These are phyloP conservation scores for Plasmodium inui DNA, from an alignment of 169 alveolate species.

Conservation along the genomic window DNA sequence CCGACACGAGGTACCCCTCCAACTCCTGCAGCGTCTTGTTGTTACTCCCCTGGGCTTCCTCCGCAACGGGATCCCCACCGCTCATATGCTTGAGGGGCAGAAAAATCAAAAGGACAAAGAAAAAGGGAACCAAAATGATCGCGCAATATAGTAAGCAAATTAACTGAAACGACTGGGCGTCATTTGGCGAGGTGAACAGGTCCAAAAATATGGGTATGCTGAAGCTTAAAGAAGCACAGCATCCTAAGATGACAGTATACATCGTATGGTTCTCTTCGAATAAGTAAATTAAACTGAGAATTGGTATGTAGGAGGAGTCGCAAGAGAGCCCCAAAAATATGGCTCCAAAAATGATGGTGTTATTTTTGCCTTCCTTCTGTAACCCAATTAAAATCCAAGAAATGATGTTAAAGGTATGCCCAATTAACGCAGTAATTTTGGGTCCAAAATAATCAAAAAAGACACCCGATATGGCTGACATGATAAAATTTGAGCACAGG, in stretches of 20 bases:
- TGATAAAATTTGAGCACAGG: constrained; percentile 73
- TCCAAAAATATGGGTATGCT: constrained; percentile 68
- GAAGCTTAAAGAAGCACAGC: constrained; percentile 68
- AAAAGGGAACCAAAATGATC: constrained; percentile 51
- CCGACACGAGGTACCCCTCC: constrained; percentile 29
- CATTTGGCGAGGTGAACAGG: constrained; percentile 17
- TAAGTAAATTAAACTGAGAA: constrained; percentile 50
- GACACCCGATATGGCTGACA: constrained; percentile 80
- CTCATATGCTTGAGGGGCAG: constrained; percentile 33
- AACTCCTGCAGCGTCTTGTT: constrained; percentile 27
- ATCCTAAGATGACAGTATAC: constrained; percentile 63
- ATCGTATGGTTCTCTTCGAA: constrained; percentile 62
- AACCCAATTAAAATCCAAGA: constrained; percentile 78
- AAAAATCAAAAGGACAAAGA: constrained; percentile 20
- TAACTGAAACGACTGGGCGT: constrained; percentile 29
- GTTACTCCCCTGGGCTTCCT: background rate
- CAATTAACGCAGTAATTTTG: constrained; percentile 75
- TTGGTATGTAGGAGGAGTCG: constrained; percentile 58
- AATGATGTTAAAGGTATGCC: constrained; percentile 76
- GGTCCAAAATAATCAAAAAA: constrained; percentile 80
- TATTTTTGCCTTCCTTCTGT: constrained; percentile 34
- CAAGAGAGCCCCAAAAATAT: constrained; percentile 57
- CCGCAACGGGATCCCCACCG: background rate
- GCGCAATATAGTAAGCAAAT: constrained; percentile 35
- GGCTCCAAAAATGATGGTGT: constrained; percentile 26